Percentiles rank a stretch among this genome's conserved stretches.
Evolutionary conservation across 2,329 filamentous ascomycete genomes (phyloP).

Genomic region (Monilinia fructicola): DNA sequence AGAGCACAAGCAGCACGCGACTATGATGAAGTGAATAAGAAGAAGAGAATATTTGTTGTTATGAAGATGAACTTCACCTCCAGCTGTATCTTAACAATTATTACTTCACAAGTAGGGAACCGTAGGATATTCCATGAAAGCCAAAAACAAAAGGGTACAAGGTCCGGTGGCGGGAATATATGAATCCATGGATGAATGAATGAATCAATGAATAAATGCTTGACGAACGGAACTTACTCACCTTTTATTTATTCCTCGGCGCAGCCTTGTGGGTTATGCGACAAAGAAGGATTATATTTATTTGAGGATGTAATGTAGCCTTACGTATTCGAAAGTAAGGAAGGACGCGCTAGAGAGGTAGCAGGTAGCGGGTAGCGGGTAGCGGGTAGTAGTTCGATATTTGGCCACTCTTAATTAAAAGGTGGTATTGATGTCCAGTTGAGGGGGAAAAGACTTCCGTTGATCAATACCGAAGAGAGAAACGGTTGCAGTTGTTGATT

Average conservation of each 20-base stretch:
- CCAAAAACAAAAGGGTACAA: not conserved
- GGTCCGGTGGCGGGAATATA: not conserved
- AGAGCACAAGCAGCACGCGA: not conserved
- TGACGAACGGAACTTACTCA: not conserved
- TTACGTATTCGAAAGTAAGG: conserved; percentile 2
- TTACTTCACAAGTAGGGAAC: no score
- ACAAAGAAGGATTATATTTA: not conserved
- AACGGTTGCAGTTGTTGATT: not conserved
- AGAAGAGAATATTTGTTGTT: not conserved
- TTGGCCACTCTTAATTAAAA: conserved; percentile 14
- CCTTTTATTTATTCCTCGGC: conserved; percentile 10
- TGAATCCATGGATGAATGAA: not conserved
- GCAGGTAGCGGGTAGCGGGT: no score
- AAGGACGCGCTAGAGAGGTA: no score
- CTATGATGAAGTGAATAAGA: conserved; percentile 3
- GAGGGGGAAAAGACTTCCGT: no score
- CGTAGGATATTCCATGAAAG: not conserved
- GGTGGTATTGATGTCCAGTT: not conserved
- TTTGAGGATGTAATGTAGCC: not conserved
- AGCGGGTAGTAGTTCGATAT: not conserved
- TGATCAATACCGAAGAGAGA: no score
- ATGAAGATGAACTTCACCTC: not conserved
- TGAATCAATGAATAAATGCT: no score
- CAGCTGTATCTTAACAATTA: no score
- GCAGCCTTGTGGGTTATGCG: conserved; percentile 15